Evolutionary conservation across 768 basidiomycete species (phyloP), one percentile per base, ranked within the genome.

Genomic region (Infundibulicybe gibba): DNA sequence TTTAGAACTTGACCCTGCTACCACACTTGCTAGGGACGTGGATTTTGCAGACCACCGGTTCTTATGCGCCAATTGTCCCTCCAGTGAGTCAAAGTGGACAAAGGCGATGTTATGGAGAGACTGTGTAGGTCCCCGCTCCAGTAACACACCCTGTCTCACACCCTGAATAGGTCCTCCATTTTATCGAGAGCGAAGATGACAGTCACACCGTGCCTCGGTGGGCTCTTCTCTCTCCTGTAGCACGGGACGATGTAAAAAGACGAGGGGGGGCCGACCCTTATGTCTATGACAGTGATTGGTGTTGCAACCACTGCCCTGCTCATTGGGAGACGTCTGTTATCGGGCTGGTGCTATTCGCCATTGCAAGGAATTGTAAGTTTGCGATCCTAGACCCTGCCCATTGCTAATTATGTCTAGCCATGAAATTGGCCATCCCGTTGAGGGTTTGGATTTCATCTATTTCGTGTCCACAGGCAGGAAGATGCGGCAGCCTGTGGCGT

Each of bases 11-110:
- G 56, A 60, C 43, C 54, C 53, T 1, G 43, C 32, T 6, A 43
- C 45, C 11, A 44, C 55, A 16, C 50, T 46, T 1, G 53, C 53
- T 6, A 43, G n/a, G 47, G 44, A 58, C 34, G 56, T 60, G 54
- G 54, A 60, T 32, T 14, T 12, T 12, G 40, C 51, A 19, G 35
- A 53, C 33, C 35, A 45, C 15, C 38, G 52, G 20, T 53, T 49
- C 32, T 40, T 53, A 12, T 53, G 52, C 31, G 19, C 19, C 21
- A 41, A 34, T 1, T 53, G 50, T 32, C 49, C 45, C 17, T 44
- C 32, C 25, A 14, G 4, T 38, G 35, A 10, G 35, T 10, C 10
- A 3, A 19, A 38, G 35, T 6, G 35, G 4, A 14, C 3, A 3
- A 38, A 19, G 17, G 35, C 17, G 35, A n/a, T 38, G 35, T 4